Conservation (phyloP, 495 filamentous ascomycete species). For the Penicillium antarcticum region DNA sequence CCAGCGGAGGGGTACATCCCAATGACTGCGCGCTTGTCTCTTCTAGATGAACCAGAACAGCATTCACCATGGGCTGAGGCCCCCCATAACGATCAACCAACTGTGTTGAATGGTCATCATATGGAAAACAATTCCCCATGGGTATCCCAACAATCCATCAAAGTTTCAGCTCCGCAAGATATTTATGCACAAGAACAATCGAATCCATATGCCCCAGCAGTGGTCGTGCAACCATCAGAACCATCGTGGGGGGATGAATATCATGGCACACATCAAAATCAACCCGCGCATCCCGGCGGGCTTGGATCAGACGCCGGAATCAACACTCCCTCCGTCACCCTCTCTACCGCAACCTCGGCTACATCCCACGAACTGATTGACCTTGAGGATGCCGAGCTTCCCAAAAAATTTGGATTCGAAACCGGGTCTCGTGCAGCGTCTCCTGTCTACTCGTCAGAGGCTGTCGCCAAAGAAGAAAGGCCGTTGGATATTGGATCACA, state of each 20-base stretch:
- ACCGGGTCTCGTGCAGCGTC: conserved; percentile 7
- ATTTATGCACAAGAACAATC: conserved; percentile 16
- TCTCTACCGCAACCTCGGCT: conserved; percentile 28
- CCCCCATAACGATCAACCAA: background rate
- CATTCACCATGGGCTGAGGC: conserved; percentile 15
- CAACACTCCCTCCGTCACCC: conserved; percentile 20
- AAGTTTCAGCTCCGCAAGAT: conserved; percentile 15
- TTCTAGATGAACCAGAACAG: conserved; percentile 30
- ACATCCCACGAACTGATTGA: conserved; percentile 42
- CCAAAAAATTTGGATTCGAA: conserved; percentile 1
- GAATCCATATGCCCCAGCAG: conserved; percentile 16
- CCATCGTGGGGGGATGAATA: background rate
- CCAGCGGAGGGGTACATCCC: conserved; percentile 44
- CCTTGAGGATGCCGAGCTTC: conserved; percentile 17
- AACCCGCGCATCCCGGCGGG: conserved; percentile 8
- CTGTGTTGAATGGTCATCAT: background rate
- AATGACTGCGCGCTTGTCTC: conserved; percentile 44
- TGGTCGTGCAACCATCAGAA: conserved; percentile 11
- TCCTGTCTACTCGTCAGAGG: conserved; percentile 15
- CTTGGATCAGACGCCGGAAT: conserved; percentile 20
- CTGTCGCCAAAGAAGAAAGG: background rate
- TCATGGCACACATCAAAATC: background rate
- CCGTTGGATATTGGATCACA: background rate
- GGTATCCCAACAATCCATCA: conserved; percentile 22
- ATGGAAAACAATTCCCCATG: conserved; percentile 10